Conservation (phyloP, 306 rosid genomes). For the Sicyos edulis region DNA sequence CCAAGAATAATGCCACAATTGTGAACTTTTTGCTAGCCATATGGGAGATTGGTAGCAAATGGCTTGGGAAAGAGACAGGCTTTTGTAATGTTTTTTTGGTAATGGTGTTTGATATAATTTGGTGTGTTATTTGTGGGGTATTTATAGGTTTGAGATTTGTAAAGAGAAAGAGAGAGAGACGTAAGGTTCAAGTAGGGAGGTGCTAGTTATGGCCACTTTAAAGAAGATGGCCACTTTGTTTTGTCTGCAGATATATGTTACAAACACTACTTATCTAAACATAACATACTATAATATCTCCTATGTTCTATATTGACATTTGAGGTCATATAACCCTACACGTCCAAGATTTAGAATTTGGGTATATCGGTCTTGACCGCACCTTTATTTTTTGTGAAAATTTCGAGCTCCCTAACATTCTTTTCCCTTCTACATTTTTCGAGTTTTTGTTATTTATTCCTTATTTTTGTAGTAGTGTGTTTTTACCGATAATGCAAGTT, state of each 20-base stretch:
- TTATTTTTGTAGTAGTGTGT: too few species aligned
- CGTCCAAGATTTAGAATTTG: too few species aligned
- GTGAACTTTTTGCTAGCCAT: neutral
- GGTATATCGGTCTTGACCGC: too few species aligned
- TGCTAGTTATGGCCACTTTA: slow-evolving; percentile 9
- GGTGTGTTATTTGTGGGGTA: neutral
- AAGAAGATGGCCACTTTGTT: slow-evolving; percentile 9
- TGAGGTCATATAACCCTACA: too few species aligned
- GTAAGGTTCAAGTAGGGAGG: slow-evolving; percentile 18
- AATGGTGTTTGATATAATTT: neutral
- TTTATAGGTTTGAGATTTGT: slow-evolving; percentile 9
- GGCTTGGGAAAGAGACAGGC: neutral
- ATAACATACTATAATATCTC: too few species aligned
- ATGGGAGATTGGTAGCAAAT: neutral
- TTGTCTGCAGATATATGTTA: neutral
- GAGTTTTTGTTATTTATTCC: too few species aligned
- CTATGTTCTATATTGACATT: too few species aligned
- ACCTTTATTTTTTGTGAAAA: too few species aligned
- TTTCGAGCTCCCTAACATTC: too few species aligned
- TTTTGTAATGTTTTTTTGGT: neutral
- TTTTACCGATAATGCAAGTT: too few species aligned
- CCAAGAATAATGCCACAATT: neutral
- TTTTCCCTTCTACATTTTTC: too few species aligned
- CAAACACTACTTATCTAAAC: neutral
- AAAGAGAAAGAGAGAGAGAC: slow-evolving; percentile 8